A percentile compares a stretch with the other conserved stretches of the same genome.
These are phyloP conservation scores for Mucor indicus DNA, from an alignment of 371 early-diverging fungal genomes.

Conservation along the genomic window DNA sequence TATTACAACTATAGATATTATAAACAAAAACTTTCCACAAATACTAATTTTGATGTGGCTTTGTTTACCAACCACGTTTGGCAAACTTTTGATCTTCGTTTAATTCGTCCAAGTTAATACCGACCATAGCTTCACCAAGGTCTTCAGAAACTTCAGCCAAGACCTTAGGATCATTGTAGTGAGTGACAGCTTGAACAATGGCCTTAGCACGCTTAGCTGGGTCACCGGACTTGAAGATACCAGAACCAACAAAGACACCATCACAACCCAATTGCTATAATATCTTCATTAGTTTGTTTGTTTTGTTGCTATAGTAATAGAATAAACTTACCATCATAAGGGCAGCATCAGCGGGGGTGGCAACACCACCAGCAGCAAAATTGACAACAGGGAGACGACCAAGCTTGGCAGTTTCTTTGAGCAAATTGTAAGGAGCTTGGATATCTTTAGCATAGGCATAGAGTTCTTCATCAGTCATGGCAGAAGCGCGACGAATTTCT, in stretches of 20 bases:
- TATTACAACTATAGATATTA: too few relatives aligned
- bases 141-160: slow-evolving; percentile 90
- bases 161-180: slow-evolving; percentile 86
- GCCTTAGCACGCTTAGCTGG: slow-evolving; percentile 95
- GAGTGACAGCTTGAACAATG: slow-evolving; percentile 94
- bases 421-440: slow-evolving; percentile 85
- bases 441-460: slow-evolving; percentile 92
- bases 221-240: slow-evolving; percentile 92
- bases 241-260: slow-evolving; percentile 92
- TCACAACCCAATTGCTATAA: slow-evolving; percentile 92
- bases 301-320: too few relatives aligned
- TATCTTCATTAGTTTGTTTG: too few relatives aligned
- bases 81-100: slow-evolving; percentile 69
- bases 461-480: slow-evolving; percentile 70
- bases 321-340: slow-evolving; percentile 86
- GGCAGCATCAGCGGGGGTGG: slow-evolving; percentile 97
- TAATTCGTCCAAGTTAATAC: slow-evolving; percentile 81
- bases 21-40: too few relatives aligned
- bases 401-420: slow-evolving; percentile 84
- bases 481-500: slow-evolving; percentile 79
- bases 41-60: slow-evolving; percentile 1
- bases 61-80: slow-evolving; percentile 71
- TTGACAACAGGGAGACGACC: slow-evolving; percentile 96
- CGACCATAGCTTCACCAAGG: slow-evolving; percentile 96
- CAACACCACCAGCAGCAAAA: slow-evolving; percentile 97